Percentiles rank a stretch among this genome's conserved stretches.
Conservation (phyloP, 768 basidiomycete species). For the Trametes gibbosa region DNA sequence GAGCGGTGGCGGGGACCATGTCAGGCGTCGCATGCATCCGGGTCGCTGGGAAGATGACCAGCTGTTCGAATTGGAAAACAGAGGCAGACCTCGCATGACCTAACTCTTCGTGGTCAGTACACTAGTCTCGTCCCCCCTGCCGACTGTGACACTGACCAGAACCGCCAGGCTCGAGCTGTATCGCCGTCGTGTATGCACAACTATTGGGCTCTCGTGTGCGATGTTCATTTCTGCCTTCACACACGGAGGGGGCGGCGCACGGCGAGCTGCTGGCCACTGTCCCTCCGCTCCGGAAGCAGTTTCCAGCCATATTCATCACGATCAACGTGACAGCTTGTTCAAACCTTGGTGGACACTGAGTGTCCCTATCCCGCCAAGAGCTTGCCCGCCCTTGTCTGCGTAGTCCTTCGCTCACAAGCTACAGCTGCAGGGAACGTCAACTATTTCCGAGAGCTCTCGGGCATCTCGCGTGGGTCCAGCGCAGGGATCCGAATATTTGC, state of each 20-base stretch:
- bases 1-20: slow-evolving; percentile 22
- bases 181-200: neutral
- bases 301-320: neutral
- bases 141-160: no score
- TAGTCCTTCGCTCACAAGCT: neutral
- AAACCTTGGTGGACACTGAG: neutral
- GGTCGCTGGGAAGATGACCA: slow-evolving; percentile 41
- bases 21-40: slow-evolving; percentile 34
- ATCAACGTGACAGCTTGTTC: neutral
- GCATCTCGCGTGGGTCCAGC: no score
- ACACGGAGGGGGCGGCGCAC: neutral
- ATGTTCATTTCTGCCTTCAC: neutral
- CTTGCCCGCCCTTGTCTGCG: neutral
- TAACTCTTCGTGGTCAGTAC: neutral
- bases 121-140: no score
- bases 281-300: neutral
- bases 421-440: no score
- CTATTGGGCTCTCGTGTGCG: neutral
- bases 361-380: no score
- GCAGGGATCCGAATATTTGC: no score
- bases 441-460: no score
- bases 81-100: slow-evolving; percentile 29
- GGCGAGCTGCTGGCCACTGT: no score
- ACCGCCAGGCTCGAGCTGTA: no score
- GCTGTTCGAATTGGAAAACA: slow-evolving; percentile 60